A percentile compares a stretch with the other conserved stretches of the same genome.
Evolutionary conservation across 2,329 filamentous ascomycete species (phyloP).

Genomic region (Neospermospora avenae): DNA sequence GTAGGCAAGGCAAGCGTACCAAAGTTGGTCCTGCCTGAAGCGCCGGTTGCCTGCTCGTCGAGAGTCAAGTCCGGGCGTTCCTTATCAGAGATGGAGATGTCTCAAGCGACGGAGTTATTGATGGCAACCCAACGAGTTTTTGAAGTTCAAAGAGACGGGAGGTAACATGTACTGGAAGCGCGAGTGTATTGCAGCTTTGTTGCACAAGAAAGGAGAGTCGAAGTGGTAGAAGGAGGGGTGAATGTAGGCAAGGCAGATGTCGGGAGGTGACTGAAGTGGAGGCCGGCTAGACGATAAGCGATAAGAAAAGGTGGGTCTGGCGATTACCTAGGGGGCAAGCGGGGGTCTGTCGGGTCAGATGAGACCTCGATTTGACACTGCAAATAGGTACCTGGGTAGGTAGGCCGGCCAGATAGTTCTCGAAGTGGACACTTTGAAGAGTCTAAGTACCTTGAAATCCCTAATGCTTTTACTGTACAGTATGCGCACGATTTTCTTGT

Average conservation of each 20-base stretch:
- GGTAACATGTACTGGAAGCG: not conserved
- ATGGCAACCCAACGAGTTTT: conserved; percentile 1
- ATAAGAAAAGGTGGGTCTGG: not conserved
- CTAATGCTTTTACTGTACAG: too few species aligned
- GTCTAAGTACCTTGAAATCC: too few species aligned
- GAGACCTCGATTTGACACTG: not conserved
- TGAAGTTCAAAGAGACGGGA: conserved; percentile 1
- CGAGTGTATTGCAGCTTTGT: conserved; percentile 3
- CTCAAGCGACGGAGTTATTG: conserved; percentile 6
- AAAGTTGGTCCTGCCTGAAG: conserved; percentile 17
- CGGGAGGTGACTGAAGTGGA: not conserved
- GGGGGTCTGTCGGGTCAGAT: not conserved
- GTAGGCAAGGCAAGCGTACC: conserved; percentile 5
- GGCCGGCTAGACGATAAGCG: not conserved
- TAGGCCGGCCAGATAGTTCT: not conserved
- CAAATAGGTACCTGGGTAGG: not conserved
- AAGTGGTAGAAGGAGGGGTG: conserved; percentile 3
- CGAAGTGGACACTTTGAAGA: too few species aligned
- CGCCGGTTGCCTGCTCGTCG: conserved; percentile 14
- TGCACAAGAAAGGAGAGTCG: conserved; percentile 3
- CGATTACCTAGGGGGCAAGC: not conserved
- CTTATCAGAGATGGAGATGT: conserved; percentile 6
- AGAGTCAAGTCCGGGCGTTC: conserved; percentile 13
- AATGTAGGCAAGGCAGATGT: not conserved
- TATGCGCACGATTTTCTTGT: too few species aligned